Evolutionary conservation across 306 rosid genomes (phyloP).

Genomic region (Bauhinia variegata): DNA sequence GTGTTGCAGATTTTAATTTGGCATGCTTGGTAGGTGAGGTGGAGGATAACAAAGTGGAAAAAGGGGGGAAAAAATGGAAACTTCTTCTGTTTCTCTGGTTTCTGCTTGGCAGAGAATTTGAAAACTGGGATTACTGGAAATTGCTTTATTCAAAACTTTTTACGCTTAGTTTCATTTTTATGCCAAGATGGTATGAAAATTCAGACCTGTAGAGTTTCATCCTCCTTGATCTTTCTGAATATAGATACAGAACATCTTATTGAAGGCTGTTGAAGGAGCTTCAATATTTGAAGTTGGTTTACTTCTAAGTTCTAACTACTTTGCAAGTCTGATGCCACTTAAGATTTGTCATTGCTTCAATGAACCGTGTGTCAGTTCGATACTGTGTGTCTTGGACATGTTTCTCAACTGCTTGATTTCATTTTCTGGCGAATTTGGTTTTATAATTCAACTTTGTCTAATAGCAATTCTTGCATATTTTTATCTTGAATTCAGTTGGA

Average conservation of each 20-base stretch:
- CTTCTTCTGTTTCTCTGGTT: not conserved
- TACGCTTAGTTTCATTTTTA: not conserved
- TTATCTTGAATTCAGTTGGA: slow-evolving; percentile 6
- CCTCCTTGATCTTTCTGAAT: too few species aligned
- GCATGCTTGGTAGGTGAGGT: not conserved
- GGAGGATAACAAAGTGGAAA: not conserved
- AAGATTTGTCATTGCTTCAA: not conserved
- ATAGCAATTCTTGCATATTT: slow-evolving; percentile 3
- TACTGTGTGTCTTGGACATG: slow-evolving; percentile 31
- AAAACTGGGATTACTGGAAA: not conserved
- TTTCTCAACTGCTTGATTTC: slow-evolving; percentile 2
- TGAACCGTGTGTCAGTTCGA: too few species aligned
- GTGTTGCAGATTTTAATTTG: not conserved
- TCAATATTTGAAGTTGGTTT: not conserved
- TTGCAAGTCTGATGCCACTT: not conserved
- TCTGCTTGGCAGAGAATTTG: not conserved
- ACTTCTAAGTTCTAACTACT: not conserved
- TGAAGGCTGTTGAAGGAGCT: too few species aligned
- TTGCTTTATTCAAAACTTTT: not conserved
- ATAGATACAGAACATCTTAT: too few species aligned
- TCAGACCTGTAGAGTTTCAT: too few species aligned
- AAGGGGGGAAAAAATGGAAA: too few species aligned
- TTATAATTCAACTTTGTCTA: not conserved
- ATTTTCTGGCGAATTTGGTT: slow-evolving; percentile 13
- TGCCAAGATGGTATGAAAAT: not conserved